Conservation (phyloP, 176 grass and related monocot genomes). For the Alloteropsis semialata region DNA sequence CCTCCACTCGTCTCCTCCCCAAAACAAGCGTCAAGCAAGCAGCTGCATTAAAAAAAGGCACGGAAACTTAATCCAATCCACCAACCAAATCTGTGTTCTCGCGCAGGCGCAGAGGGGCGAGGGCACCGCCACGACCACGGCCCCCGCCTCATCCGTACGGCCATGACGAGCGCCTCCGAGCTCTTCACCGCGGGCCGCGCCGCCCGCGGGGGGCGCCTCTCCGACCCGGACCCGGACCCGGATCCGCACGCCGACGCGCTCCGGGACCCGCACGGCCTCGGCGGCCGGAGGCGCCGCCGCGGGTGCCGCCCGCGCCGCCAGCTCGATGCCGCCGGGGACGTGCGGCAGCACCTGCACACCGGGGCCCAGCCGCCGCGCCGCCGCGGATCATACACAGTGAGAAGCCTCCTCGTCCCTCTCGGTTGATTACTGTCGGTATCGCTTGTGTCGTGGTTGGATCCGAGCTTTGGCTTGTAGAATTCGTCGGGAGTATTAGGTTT, state of each 20-base stretch:
- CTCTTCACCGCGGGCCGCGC: conserved; percentile 70
- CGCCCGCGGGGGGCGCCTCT: conserved; percentile 50
- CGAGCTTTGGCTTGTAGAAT: not conserved
- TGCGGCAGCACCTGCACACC: conserved; percentile 34
- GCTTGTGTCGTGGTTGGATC: not conserved
- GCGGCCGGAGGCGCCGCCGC: conserved; percentile 24
- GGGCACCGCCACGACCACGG: not conserved
- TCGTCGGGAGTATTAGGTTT: not conserved
- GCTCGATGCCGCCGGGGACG: conserved; percentile 39
- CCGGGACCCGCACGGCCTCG: conserved; percentile 40
- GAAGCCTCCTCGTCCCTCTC: not conserved
- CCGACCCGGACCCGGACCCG: conserved; percentile 30
- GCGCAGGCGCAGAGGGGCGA: not conserved
- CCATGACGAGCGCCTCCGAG: conserved; percentile 94
- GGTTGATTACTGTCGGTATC: not conserved
- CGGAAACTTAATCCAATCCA: not conserved
- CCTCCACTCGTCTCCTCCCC: not conserved
- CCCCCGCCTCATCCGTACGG: not conserved
- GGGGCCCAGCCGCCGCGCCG: conserved; percentile 31
- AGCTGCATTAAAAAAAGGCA: not conserved
- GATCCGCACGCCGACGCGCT: conserved; percentile 33
- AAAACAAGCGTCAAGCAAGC: not conserved
- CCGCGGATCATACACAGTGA: conserved; percentile 47
- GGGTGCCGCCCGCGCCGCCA: conserved; percentile 39
- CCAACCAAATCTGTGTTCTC: not conserved